Conservation (phyloP, 2,329 filamentous ascomycete species). For the Truncatella angustata region DNA sequence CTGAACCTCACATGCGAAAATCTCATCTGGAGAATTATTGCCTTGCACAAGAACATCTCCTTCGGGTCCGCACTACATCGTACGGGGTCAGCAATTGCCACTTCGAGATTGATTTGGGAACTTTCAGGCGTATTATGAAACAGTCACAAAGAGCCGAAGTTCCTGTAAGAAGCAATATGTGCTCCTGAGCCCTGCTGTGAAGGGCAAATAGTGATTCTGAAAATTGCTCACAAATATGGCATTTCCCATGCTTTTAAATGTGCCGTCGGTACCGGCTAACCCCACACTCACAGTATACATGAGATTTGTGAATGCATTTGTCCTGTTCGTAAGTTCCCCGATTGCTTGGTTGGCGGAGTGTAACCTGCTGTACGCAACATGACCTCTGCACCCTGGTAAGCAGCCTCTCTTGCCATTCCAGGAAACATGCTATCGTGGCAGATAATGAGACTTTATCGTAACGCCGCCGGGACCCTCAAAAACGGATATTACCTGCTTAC, state of each 20-base stretch:
- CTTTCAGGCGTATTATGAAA: no score
- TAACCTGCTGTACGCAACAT: neutral
- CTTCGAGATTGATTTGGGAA: no score
- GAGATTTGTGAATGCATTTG: neutral
- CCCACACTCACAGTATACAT: neutral
- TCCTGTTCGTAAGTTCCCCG: constrained; percentile 1
- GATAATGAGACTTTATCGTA: neutral
- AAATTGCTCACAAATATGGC: no score
- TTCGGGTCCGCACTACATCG: neutral
- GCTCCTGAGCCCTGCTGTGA: no score
- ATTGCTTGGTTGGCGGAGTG: neutral
- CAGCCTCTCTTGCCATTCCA: neutral
- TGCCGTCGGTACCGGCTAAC: constrained; percentile 1
- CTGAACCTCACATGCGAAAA: neutral
- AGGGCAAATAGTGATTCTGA: no score
- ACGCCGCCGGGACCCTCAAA: neutral
- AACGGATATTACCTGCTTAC: neutral
- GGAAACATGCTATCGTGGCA: constrained; percentile 3
- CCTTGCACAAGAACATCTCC: neutral
- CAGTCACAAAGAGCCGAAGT: no score
- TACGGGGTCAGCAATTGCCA: no score
- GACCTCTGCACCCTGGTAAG: constrained; percentile 1
- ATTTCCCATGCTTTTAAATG: neutral
- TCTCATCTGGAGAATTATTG: neutral
- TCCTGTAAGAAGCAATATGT: no score